Base-by-base conservation (phyloP, 176 grass and related monocot genomes). In the Aechmea fasciata region DNA sequence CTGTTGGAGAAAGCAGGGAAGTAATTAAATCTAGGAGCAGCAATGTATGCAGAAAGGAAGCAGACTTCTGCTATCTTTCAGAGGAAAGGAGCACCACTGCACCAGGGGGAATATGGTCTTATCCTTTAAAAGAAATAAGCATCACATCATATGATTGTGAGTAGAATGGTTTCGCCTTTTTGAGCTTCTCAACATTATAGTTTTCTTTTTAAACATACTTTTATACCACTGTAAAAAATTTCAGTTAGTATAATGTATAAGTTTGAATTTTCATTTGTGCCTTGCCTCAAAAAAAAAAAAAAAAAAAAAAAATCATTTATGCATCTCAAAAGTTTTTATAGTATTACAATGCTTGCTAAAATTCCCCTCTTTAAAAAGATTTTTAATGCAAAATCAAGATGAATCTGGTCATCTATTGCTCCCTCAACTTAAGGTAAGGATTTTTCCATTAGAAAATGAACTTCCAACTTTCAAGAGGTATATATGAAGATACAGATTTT, bases 11-110 rank as follows among this genome's bases (percentile, higher is more conserved):
- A 52, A 53, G 20, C 48, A 20, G 28, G 13, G 25, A 50, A 49
- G 65, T 33, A 14, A 20, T 22, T 65, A 67, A 18, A 26, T 51
- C 49, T 11, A 7, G 33, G 33, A 23, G 13, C 33, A 51, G 18
- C 28, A 69, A 69, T 24, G n/a, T 69, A 23, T 22, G 18, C 11
- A 22, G n/a, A 52, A 69, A 69, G 14, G 67, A 51, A 26, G 48
- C 47, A 52, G 49, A 2, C 10, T 69, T 24, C 10, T 24, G 9
- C 11, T 50, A 10, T 26, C 48, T 15, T 50, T 18, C 49, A 13
- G 17, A 51, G 49, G 20, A 12, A 50, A 13, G 48, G 51, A 69
- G 49, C 49, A 7, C 48, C 49, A 51, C 18, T 13, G 49, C 19
- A 52, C 19, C 49, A 69, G 67, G 26, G 67, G 67, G 19, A 20